Evolutionary conservation across 345 rosid species (phyloP).

Genomic region (Heritiera fomes): DNA sequence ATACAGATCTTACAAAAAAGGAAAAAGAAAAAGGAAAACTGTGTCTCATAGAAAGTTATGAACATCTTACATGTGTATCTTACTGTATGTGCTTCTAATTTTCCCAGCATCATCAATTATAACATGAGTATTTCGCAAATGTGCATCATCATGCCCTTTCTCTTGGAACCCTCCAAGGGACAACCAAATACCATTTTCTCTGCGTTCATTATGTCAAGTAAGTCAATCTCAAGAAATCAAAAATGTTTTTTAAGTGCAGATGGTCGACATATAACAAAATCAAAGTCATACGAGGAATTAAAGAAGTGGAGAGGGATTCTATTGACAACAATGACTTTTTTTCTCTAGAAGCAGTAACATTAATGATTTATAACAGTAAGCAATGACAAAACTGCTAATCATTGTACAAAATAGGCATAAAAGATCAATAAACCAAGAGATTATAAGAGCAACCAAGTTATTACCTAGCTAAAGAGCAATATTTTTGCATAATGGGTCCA

Average conservation of each 20-base stretch:
- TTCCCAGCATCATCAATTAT: conserved; percentile 72
- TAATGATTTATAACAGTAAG: not conserved
- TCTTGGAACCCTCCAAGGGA: conserved; percentile 97
- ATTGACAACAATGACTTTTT: not conserved
- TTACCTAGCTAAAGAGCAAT: conserved; percentile 88
- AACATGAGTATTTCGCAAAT: conserved; percentile 81
- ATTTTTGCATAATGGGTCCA: conserved; percentile 78
- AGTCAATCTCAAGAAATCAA: not conserved
- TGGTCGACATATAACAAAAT: not conserved
- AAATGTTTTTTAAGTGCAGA: not conserved
- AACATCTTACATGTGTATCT: conserved; percentile 73
- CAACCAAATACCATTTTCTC: conserved; percentile 85
- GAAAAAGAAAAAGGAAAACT: conserved; percentile 15
- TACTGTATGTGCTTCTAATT: conserved; percentile 64
- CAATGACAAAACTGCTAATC: not conserved
- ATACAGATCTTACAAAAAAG: not conserved
- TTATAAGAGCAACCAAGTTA: not conserved
- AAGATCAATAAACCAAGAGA: not conserved
- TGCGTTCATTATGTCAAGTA: conserved; percentile 27
- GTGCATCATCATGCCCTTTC: conserved; percentile 68
- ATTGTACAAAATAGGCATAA: not conserved
- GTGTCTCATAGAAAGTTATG: not conserved
- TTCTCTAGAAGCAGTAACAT: not conserved
- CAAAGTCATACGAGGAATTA: not conserved
- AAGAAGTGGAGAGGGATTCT: not conserved